These are phyloP conservation scores for Fusarium ambrosium DNA, from an alignment of 2,329 filamentous ascomycete genomes.

Conservation along the genomic window DNA sequence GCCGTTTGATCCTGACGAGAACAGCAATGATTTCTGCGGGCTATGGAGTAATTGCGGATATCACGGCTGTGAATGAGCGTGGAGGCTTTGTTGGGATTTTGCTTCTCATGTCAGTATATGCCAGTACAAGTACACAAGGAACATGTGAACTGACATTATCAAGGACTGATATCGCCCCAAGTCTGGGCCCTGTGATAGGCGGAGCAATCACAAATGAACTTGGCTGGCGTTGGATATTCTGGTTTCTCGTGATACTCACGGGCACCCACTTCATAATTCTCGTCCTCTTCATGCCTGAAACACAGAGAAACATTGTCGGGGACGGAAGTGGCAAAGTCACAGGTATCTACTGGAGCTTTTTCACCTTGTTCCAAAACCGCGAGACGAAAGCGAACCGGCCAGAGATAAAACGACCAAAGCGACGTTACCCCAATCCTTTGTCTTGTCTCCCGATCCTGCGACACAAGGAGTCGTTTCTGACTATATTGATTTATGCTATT, in stretches of 20 bases:
- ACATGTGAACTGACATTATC: not conserved
- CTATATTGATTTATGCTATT: not conserved
- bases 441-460: not conserved
- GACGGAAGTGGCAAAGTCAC: slow-evolving; percentile 54
- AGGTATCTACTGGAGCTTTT: not conserved
- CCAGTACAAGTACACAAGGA: not conserved
- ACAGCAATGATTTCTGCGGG: not conserved
- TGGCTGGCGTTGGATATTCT: slow-evolving; percentile 73
- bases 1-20: not conserved
- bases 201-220: slow-evolving; percentile 70
- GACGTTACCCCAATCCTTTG: not conserved
- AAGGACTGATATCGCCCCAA: slow-evolving; percentile 42
- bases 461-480: not conserved
- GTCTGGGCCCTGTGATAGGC: slow-evolving; percentile 67
- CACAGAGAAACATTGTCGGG: slow-evolving; percentile 66
- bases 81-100: slow-evolving; percentile 14
- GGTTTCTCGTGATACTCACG: slow-evolving; percentile 69
- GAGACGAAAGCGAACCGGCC: not conserved
- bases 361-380: not conserved
- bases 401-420: not conserved
- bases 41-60: slow-evolving; percentile 24
- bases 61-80: slow-evolving; percentile 17
- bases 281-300: slow-evolving; percentile 66
- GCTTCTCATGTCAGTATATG: slow-evolving; percentile 2
- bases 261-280: slow-evolving; percentile 62